phyloP scores from a whole-genome alignment of 1,284 basidiomycete genomes.

The Austroboletus niveus region DNA sequence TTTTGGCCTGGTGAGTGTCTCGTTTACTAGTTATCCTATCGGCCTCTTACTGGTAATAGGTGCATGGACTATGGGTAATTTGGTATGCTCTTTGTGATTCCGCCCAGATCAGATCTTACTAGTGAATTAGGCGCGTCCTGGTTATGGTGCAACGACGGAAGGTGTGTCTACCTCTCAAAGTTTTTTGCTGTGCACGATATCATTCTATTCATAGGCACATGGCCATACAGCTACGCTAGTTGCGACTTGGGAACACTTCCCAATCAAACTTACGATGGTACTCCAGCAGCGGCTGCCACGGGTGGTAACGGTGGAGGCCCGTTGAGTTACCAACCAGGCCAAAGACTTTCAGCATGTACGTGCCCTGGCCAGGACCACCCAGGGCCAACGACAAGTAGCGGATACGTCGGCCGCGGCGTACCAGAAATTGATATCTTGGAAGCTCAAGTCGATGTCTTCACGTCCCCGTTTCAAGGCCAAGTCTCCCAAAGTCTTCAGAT shows the following conservation, averaged over 20 bases:
- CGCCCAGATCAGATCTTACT: constrained; percentile 12
- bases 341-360: constrained; percentile 79
- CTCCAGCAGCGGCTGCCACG: constrained; percentile 51
- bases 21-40: constrained; percentile 1
- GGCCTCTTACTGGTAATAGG: constrained; percentile 35
- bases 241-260: constrained; percentile 87
- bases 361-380: constrained; percentile 82
- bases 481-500: constrained; percentile 80
- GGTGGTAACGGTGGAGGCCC: constrained; percentile 45
- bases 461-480: constrained; percentile 49
- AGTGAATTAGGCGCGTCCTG: constrained; percentile 63
- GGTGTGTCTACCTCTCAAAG: constrained; percentile 39
- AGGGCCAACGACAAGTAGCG: constrained; percentile 53
- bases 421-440: constrained; percentile 89
- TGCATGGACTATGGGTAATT: constrained; percentile 83
- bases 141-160: constrained; percentile 60
- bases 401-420: constrained; percentile 74
- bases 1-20: constrained; percentile 61
- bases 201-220: constrained; percentile 36
- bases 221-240: constrained; percentile 82
- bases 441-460: constrained; percentile 50
- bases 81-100: constrained; percentile 38
- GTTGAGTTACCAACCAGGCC: constrained; percentile 74
- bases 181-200: neutral
- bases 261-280: constrained; percentile 64